Evolutionary conservation across 441 rosid genomes (phyloP).

Genomic region (Erysimum cheiri): DNA sequence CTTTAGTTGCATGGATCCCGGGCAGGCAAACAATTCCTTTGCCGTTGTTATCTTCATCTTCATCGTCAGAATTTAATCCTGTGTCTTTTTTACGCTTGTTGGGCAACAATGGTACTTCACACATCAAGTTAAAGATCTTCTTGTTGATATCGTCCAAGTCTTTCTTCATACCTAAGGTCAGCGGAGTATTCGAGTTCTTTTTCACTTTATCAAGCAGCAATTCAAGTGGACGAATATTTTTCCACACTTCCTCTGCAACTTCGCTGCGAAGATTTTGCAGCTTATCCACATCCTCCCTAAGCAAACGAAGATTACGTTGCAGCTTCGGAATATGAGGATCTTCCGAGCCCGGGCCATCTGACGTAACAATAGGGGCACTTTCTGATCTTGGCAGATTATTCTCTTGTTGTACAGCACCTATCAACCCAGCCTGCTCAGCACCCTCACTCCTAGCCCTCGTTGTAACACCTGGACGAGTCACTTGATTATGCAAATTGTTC

Average conservation of each 20-base stretch:
- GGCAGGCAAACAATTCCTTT: constrained; percentile 38
- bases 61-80: constrained; percentile 20
- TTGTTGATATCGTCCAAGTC: constrained; percentile 40
- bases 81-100: constrained; percentile 19
- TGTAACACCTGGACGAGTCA: neutral
- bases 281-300: constrained; percentile 12
- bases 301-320: constrained; percentile 27
- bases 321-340: constrained; percentile 10
- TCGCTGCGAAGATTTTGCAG: neutral
- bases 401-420: too few relatives aligned
- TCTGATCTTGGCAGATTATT: too few relatives aligned
- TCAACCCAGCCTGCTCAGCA: neutral
- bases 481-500: neutral
- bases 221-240: constrained; percentile 1
- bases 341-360: neutral
- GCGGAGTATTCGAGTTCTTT: neutral
- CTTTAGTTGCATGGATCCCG: constrained; percentile 4
- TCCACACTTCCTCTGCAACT: constrained; percentile 8
- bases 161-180: neutral
- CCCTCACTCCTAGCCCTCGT: neutral
- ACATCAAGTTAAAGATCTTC: constrained; percentile 48
- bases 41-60: constrained; percentile 1
- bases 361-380: too few relatives aligned
- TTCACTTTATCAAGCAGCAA: neutral
- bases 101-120: constrained; percentile 45